Conservation (phyloP, 371 early-diverging fungal species). For the Umbelopsis sp. region DNA sequence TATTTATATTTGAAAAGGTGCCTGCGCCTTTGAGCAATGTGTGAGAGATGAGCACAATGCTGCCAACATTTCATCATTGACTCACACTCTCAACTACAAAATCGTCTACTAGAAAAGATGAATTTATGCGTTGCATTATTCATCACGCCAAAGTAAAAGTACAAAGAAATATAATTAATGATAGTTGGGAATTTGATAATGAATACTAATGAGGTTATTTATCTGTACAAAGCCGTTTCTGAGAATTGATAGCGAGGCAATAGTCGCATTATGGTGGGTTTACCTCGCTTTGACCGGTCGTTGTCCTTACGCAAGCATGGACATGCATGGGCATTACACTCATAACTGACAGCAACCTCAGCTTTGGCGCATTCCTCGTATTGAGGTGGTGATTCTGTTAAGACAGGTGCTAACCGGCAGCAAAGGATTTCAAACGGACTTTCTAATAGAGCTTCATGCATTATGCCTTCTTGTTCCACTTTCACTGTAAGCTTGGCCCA, state of each 20-base stretch:
- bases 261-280: not conserved
- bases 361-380: constrained; percentile 1
- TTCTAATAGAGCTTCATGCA: not conserved
- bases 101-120: no score
- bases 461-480: not conserved
- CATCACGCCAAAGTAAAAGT: no score
- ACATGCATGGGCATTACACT: not conserved
- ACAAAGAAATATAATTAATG: no score
- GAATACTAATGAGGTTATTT: not conserved
- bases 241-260: constrained; percentile 9
- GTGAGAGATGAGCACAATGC: no score
- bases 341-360: not conserved
- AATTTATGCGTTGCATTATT: no score
- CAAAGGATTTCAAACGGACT: constrained; percentile 2
- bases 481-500: not conserved
- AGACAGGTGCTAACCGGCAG: constrained; percentile 1
- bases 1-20: no score
- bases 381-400: not conserved
- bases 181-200: no score
- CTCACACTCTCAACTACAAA: no score
- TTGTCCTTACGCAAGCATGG: not conserved
- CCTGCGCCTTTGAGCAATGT: no score
- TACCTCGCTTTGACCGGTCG: not conserved
- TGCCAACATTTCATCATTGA: no score
- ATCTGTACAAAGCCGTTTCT: not conserved